Evolutionary conservation across 257 asterid genomes (phyloP).

Genomic region (Striga asiatica): DNA sequence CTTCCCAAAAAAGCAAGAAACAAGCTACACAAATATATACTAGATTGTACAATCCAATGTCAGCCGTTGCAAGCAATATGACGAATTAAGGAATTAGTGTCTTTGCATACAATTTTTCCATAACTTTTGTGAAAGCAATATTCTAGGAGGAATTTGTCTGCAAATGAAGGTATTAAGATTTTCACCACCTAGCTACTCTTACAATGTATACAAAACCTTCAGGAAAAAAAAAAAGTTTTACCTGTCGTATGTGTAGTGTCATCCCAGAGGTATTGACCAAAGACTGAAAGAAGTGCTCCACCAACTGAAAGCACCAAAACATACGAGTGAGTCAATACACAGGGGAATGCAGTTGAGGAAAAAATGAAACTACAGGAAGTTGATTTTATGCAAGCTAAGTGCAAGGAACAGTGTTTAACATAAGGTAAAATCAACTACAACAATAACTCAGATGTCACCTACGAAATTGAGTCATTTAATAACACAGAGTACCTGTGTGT

Average conservation of each 20-base stretch:
- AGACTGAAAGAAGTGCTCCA: conserved; percentile 97
- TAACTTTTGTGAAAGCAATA: too few species aligned
- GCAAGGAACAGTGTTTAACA: background rate
- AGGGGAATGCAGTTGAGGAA: background rate
- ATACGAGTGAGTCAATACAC: conserved; percentile 5
- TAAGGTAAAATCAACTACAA: background rate
- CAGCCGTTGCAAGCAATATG: too few species aligned
- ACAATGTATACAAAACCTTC: background rate
- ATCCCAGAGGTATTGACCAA: conserved; percentile 94
- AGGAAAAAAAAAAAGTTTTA: background rate
- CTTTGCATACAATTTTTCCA: background rate
- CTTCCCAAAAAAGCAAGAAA: too few species aligned
- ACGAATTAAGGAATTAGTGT: too few species aligned
- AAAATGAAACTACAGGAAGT: background rate
- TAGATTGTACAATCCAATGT: background rate
- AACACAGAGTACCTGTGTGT: conserved; percentile 57
- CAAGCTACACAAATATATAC: background rate
- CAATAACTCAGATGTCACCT: too few species aligned
- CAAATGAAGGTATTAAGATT: background rate
- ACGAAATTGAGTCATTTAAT: background rate
- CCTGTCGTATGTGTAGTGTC: conserved; percentile 97
- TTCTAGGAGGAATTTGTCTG: background rate
- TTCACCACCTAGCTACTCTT: background rate
- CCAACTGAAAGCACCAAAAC: conserved; percentile 46
- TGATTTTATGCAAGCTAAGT: background rate